phyloP scores from a whole-genome alignment of 345 rosid species.

The Firmiana major region DNA sequence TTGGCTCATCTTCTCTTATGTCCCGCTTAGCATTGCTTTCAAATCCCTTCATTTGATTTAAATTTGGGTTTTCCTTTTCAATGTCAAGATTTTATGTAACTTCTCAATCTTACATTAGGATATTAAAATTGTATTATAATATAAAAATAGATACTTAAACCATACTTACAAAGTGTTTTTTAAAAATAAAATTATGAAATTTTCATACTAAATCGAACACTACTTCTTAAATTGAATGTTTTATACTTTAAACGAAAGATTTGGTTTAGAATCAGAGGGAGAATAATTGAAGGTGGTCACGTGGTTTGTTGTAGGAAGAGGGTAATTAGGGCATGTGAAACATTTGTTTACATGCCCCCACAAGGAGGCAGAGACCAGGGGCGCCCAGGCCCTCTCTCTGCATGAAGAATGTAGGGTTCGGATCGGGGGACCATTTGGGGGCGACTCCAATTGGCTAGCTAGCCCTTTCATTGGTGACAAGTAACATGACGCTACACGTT shows the following conservation, averaged over 20 bases:
- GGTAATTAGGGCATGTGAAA: conserved; percentile 51
- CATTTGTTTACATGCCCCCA: conserved; percentile 42
- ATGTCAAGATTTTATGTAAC: neutral
- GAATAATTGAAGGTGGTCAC: conserved; percentile 37
- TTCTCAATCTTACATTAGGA: too few species aligned
- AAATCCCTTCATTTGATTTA: neutral
- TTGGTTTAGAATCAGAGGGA: neutral
- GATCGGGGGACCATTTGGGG: conserved; percentile 22
- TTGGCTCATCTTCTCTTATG: neutral
- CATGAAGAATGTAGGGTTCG: conserved; percentile 9
- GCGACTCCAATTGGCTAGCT: conserved; percentile 3
- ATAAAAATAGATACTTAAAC: too few species aligned
- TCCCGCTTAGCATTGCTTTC: neutral
- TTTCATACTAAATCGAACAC: too few species aligned
- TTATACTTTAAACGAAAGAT: neutral
- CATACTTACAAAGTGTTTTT: too few species aligned
- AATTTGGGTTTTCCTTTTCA: neutral
- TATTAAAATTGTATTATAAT: too few species aligned
- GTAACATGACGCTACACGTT: conserved; percentile 55
- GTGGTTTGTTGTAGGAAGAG: conserved; percentile 47
- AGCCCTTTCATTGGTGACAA: conserved; percentile 29
- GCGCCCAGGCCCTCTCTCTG: neutral
- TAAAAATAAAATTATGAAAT: too few species aligned
- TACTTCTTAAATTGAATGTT: too few species aligned
- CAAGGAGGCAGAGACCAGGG: conserved; percentile 1